A percentile compares a stretch with the other conserved stretches of the same genome.
These are phyloP conservation scores for Ganoderma boninense DNA, from an alignment of 1,284 basidiomycete genomes.

Conservation along the genomic window DNA sequence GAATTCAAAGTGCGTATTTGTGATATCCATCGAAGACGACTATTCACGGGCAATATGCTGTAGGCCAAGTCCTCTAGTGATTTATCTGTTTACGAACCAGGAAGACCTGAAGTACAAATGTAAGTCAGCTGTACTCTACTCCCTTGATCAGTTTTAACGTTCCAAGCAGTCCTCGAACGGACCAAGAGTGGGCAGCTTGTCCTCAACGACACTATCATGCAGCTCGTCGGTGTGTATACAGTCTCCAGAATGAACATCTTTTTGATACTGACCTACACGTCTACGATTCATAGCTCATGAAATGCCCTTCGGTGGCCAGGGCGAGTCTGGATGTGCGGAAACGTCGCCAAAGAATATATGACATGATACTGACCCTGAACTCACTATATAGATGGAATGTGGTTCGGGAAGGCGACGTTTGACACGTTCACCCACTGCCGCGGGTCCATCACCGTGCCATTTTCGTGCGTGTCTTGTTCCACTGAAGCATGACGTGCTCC, in stretches of 20 bases:
- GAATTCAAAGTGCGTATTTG: slow-evolving; percentile 48
- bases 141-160: slow-evolving; percentile 23
- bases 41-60: neutral
- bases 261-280: neutral
- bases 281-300: slow-evolving; percentile 42
- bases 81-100: slow-evolving; percentile 58
- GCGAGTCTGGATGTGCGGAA: slow-evolving; percentile 54
- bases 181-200: slow-evolving; percentile 60
- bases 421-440: slow-evolving; percentile 57
- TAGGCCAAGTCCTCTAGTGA: slow-evolving; percentile 56
- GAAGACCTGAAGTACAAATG: slow-evolving; percentile 48
- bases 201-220: slow-evolving; percentile 62
- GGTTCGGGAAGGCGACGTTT: slow-evolving; percentile 54
- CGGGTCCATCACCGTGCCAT: slow-evolving; percentile 51
- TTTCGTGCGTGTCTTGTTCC: slow-evolving; percentile 36
- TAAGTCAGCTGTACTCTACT: slow-evolving; percentile 41
- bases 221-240: slow-evolving; percentile 49
- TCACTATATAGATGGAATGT: slow-evolving; percentile 48
- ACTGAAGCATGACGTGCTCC: neutral
- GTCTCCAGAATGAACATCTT: neutral
- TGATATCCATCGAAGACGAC: too few relatives aligned
- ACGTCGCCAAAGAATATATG: neutral
- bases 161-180: slow-evolving; percentile 50
- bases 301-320: slow-evolving; percentile 58
- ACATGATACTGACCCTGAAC: neutral